Percentiles rank a stretch among this genome's conserved stretches.
phyloP scores from a whole-genome alignment of 805 yeast genomes.

The Hanseniaspora taiwanica region DNA sequence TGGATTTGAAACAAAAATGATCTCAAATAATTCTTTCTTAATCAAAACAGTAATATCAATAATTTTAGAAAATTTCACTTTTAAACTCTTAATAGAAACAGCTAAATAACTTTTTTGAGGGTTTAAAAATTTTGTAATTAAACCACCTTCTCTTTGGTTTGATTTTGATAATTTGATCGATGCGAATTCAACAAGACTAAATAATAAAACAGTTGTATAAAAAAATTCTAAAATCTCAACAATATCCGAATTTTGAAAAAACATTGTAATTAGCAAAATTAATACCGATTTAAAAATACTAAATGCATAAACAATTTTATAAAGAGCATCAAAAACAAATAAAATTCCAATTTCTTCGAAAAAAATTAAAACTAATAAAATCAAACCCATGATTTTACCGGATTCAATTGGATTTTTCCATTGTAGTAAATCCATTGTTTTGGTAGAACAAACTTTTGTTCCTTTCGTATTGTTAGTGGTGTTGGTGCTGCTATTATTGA shows the following conservation, averaged over 20 bases:
- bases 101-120: constrained; percentile 31
- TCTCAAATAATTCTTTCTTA: constrained; percentile 41
- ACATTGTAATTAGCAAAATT: too few relatives aligned
- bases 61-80: constrained; percentile 18
- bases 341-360: constrained; percentile 52
- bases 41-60: constrained; percentile 30
- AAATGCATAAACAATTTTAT: too few relatives aligned
- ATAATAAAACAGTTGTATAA: constrained; percentile 42
- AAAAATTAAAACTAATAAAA: constrained; percentile 39
- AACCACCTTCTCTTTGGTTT: constrained; percentile 46
- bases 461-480: not conserved
- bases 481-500: too few relatives aligned
- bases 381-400: constrained; percentile 60
- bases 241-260: too few relatives aligned
- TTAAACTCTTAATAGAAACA: constrained; percentile 20
- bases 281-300: too few relatives aligned
- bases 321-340: too few relatives aligned
- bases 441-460: not conserved
- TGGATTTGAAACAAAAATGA: constrained; percentile 56
- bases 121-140: constrained; percentile 55
- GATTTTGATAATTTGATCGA: constrained; percentile 56
- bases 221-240: constrained; percentile 47
- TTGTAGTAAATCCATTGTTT: constrained; percentile 14
- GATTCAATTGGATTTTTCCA: constrained; percentile 44
- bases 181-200: constrained; percentile 66